These are phyloP conservation scores for Vickermania ingenoplastis DNA, from an alignment of 208 protist species.

Conservation along the genomic window DNA sequence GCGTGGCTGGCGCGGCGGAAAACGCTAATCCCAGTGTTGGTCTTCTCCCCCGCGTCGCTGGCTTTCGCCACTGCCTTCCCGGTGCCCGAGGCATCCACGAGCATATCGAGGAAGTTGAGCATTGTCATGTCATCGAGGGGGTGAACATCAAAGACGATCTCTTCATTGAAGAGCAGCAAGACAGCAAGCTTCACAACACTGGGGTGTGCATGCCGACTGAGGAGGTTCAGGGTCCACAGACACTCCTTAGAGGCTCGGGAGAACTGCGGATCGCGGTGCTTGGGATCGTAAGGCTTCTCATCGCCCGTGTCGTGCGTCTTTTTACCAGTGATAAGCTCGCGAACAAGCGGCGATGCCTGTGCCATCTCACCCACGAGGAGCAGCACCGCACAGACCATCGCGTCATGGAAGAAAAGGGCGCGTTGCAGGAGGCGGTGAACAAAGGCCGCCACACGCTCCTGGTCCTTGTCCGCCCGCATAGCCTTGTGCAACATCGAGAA, in stretches of 20 bases:
- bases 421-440: constrained; percentile 86
- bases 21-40: constrained; percentile 46
- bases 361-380: constrained; percentile 81
- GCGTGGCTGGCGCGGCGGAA: constrained; percentile 65
- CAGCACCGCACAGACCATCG: constrained; percentile 83
- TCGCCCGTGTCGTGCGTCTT: constrained; percentile 7
- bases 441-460: constrained; percentile 81
- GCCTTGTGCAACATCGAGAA: constrained; percentile 88
- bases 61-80: constrained; percentile 30
- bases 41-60: constrained; percentile 10
- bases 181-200: constrained; percentile 84
- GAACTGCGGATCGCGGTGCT: constrained; percentile 81
- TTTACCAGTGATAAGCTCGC: constrained; percentile 23
- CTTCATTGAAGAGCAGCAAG: constrained; percentile 75
- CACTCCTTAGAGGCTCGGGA: constrained; percentile 58
- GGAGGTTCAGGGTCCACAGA: constrained; percentile 70
- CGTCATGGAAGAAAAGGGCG: constrained; percentile 73
- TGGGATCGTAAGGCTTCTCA: constrained; percentile 58
- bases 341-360: constrained; percentile 46
- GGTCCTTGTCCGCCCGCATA: constrained; percentile 68
- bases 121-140: constrained; percentile 87
- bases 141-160: constrained; percentile 82
- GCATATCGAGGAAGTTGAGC: constrained; percentile 84
- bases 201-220: constrained; percentile 81
- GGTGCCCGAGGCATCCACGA: constrained; percentile 47